Base-by-base conservation (phyloP, 768 basidiomycete genomes). In the Leucosporidium creatinivorum region DNA sequence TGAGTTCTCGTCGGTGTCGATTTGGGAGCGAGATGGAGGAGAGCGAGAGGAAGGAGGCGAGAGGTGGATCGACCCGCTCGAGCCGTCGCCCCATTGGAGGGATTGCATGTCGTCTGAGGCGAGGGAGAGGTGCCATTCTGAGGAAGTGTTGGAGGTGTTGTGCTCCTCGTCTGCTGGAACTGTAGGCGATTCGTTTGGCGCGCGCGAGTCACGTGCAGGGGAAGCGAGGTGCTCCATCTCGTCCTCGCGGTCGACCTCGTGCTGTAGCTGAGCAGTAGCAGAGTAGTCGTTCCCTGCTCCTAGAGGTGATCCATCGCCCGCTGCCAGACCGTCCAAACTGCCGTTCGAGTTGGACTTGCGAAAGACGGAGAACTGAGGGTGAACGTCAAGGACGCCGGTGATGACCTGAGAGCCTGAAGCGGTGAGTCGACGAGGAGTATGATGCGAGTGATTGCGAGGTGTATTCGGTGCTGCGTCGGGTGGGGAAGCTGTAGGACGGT, bases 351-450 rank as follows among this genome's bases (percentile, higher is more conserved):
- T n/a, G 62, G 58, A 63, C 56, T 72, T 72, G 58, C 67, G 65
- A 50, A 72, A 72, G 58, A 72, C 67, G 30, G 64, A 66, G 33
- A 72, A 72, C 25, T 62, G 51, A 6, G 70, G 70, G 56, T 72
- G 70, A 28, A 62, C 59, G 0, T 59, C 50, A 39, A 72, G 65
- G 58, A 72, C 26, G n/a, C 49, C 25, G 9, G 39, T n/a, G 54
- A 72, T 63, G 19, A 65, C 66, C 21, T 63, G 59, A 48, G 47
- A 64, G 28, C 63, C 64, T 1, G 69, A 66, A 4, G 54, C 58
- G 7, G 59, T 47, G 10, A 70, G 69, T 9, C 39, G 39, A 44
- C 39, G 39, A 44, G 39, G 39, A 13, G 39, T 44, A 13, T 44
- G 39, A 44, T 44, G 39, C 3, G 39, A 10, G 10, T 33, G 33